Evolutionary conservation across 495 filamentous ascomycete species (phyloP).

Genomic region (Penicillium paradoxum): DNA sequence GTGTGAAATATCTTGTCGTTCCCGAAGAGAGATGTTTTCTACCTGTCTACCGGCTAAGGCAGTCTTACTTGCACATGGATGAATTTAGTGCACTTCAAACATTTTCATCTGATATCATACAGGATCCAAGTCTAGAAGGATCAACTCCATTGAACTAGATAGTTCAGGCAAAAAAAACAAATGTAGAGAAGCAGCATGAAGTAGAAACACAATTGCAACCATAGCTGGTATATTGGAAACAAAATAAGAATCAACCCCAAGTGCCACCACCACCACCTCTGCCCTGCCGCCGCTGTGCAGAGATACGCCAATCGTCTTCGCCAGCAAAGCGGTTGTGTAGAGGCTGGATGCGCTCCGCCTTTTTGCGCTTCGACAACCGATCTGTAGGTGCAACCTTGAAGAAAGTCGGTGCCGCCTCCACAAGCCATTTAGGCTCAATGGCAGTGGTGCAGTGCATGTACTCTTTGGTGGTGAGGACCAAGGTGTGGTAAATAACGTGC

Average conservation of each 20-base stretch:
- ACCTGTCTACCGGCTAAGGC: too few species aligned
- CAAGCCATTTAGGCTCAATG: constrained; percentile 89
- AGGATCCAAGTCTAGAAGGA: background rate
- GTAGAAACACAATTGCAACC: background rate
- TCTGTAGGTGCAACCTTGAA: constrained; percentile 96
- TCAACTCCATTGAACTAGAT: background rate
- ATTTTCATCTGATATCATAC: background rate
- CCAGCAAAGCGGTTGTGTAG: constrained; percentile 87
- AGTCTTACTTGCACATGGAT: too few species aligned
- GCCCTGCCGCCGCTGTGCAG: constrained; percentile 80
- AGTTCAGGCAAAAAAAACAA: background rate
- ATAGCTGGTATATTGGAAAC: background rate
- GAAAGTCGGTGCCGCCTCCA: constrained; percentile 93
- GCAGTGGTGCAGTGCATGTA: constrained; percentile 92
- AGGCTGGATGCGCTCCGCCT: constrained; percentile 90
- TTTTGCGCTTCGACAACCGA: constrained; percentile 82
- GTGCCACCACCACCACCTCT: constrained; percentile 90
- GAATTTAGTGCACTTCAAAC: too few species aligned
- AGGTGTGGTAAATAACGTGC: constrained; percentile 85
- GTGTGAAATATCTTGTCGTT: too few species aligned
- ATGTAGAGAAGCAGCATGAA: background rate
- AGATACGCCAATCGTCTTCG: constrained; percentile 91
- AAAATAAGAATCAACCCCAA: constrained; percentile 65
- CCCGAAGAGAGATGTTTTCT: too few species aligned
- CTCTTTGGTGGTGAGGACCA: constrained; percentile 91